Evolutionary conservation across 2,329 filamentous ascomycete species (phyloP).

Genomic region (Orbilia ellipsospora): DNA sequence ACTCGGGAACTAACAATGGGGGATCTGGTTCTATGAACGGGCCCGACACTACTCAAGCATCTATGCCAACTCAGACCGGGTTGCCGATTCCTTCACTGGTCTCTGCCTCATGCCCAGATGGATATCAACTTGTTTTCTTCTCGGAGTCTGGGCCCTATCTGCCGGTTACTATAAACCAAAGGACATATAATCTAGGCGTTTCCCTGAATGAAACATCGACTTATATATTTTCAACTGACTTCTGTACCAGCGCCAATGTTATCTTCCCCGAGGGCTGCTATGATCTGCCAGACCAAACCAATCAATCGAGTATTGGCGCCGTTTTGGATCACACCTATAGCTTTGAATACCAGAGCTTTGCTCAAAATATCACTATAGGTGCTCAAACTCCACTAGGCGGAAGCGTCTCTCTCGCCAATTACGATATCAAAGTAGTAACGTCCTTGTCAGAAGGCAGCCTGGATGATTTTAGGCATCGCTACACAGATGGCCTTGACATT

Average conservation of each 20-base stretch:
- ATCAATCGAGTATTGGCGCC: not conserved
- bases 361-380: not conserved
- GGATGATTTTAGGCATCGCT: not conserved
- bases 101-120: constrained; percentile 7
- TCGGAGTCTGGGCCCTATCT: constrained; percentile 27
- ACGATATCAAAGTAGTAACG: constrained; percentile 12
- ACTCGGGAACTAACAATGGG: constrained; percentile 1
- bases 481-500: not conserved
- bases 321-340: not conserved
- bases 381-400: too few relatives aligned
- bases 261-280: not conserved
- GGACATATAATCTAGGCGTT: constrained; percentile 25
- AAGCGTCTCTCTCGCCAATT: constrained; percentile 17
- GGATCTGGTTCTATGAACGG: constrained; percentile 10
- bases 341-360: constrained; percentile 7
- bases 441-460: not conserved
- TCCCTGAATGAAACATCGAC: constrained; percentile 26
- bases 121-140: constrained; percentile 16
- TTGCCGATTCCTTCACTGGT: not conserved
- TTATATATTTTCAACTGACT: constrained; percentile 30
- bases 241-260: constrained; percentile 6
- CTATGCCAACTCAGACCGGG: constrained; percentile 17
- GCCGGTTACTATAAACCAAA: constrained; percentile 8
- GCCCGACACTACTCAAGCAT: constrained; percentile 5
- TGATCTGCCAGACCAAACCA: too few relatives aligned